Evolutionary conservation across 495 filamentous ascomycete genomes (phyloP), one percentile per base, ranked within the genome.

Genomic region (Xylaria grammica): DNA sequence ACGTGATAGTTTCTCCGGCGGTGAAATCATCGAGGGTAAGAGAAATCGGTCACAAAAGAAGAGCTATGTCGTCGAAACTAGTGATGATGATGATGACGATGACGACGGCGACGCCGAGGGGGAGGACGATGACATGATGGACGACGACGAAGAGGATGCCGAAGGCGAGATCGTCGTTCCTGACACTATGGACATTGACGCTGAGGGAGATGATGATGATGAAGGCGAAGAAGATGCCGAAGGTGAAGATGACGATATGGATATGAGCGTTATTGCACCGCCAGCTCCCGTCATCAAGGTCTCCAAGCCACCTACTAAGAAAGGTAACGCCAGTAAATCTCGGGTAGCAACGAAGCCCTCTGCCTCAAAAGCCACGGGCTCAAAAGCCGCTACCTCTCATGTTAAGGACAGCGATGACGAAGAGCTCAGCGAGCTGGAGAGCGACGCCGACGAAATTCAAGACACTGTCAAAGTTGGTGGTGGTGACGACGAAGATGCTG

Each of bases 11-110:
- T 85, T 85, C 68, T 75, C 76, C 32, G 81, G 83, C n/a, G 80
- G 82, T 32, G 79, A 90, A 63, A 86, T 87, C 56, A 68, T 90
- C 17, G 84, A 82, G 56, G 86, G 86, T 19, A 89, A 85, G 65
- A 84, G 87, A 66, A 78, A 84, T 38, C 87, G 87, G 65, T 84
- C 86, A 53, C 85, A 83, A 48, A 87, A 84, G 75, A 90, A 87
- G 79, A 91, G 79, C 67, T 86, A 91, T 55, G 87, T 91, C 9
- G 84, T 91, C 30, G 82, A 89, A 40, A 80, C 65, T 38, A 83
- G 81, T 48, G 79, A 82, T 19, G 84, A 85, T 15, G 81, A 83
- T 5, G 81, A 84, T 29, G 79, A 82, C 26, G 75, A 78, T 22
- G 81, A 81, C 19, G 80, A 78, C 20, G 79, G 74, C 30, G 81